Evolutionary conservation across 371 early-diverging fungal genomes (phyloP), one percentile per base, ranked within the genome.

Genomic region (Actinomucor elegans): DNA sequence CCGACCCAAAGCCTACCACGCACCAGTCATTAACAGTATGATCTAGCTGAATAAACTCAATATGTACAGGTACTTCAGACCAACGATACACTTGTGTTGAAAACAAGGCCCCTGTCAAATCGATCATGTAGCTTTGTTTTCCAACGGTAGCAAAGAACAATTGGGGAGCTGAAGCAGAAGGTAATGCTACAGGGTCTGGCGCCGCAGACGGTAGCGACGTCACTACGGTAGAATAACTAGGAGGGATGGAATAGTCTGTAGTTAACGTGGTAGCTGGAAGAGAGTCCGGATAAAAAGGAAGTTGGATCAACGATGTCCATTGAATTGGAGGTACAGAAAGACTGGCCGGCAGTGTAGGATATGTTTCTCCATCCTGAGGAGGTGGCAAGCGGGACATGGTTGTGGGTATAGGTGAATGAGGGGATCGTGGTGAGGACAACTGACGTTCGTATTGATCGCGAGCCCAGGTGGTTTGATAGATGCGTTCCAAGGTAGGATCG

Each of bases 71-170:
- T 4, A 65, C 52, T 38, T 69, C 61, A 1, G 64, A 47, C 77
- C 77, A 77, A 28, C 56, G 40, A 45, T 66, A 73, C 3, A 61
- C 68, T 15, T 66, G 65, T 0, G 74, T 73, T 0, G 74, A 67
- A 37, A 69, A 77, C 7, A 77, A 48, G 4, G 57, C 44, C 5
- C 77, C 77, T 0, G 59, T 31, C 3, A 71, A 24, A 38, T 77
- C 77, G 24, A 73, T 65, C 1, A 73, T 69, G 41, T 66, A 73
- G n/a, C 74, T 73, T 14, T 73, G 74, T n/a, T 57, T 52, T 5
- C 56, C 55, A 4, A 77, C 36, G 0, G 77, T 77, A 3, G 77
- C 77, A 38, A 77, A 69, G 42, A 77, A 77, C 1, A 77, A 52
- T 32, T 73, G 74, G 23, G 77, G 71, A 3, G 74, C 66, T 1